Conservation (phyloP, 164 flowering plant genomes). For the Umbilicus rupestris region DNA sequence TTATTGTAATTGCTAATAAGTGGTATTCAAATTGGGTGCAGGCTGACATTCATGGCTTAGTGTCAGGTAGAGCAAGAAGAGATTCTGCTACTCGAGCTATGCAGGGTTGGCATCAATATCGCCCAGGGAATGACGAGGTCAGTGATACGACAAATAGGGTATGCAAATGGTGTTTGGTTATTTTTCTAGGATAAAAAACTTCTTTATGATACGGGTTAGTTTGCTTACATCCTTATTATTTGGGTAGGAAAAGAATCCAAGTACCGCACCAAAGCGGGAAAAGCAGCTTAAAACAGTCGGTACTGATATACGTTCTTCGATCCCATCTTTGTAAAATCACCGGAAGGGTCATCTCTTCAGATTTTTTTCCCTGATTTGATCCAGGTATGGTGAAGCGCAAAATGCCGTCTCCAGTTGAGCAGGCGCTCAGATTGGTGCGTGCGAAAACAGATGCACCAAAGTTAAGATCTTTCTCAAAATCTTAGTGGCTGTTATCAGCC, state of each 20-base stretch:
- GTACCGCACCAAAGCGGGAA: slow-evolving; percentile 53
- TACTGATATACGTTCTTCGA: slow-evolving; percentile 16
- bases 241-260: slow-evolving; percentile 48
- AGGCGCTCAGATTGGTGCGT: slow-evolving; percentile 46
- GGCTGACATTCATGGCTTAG: slow-evolving; percentile 37
- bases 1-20: background rate
- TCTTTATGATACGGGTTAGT: background rate
- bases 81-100: slow-evolving; percentile 97
- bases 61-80: slow-evolving; percentile 74
- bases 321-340: background rate
- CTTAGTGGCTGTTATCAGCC: background rate
- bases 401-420: slow-evolving; percentile 44
- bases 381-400: slow-evolving; percentile 70
- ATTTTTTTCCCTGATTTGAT: slow-evolving; percentile 4
- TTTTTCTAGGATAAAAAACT: background rate
- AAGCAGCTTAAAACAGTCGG: slow-evolving; percentile 71
- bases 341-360: background rate
- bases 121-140: slow-evolving; percentile 75
- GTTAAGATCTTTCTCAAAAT: slow-evolving; percentile 31
- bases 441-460: slow-evolving; percentile 50
- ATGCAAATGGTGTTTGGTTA: background rate
- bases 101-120: slow-evolving; percentile 96
- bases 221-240: background rate
- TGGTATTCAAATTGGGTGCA: slow-evolving; percentile 18
- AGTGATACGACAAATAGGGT: slow-evolving; percentile 79